Percentiles rank a stretch among this genome's conserved stretches.
Evolutionary conservation across 352 stramenopile species (phyloP).

Genomic region (Globisporangium cystogenes): DNA sequence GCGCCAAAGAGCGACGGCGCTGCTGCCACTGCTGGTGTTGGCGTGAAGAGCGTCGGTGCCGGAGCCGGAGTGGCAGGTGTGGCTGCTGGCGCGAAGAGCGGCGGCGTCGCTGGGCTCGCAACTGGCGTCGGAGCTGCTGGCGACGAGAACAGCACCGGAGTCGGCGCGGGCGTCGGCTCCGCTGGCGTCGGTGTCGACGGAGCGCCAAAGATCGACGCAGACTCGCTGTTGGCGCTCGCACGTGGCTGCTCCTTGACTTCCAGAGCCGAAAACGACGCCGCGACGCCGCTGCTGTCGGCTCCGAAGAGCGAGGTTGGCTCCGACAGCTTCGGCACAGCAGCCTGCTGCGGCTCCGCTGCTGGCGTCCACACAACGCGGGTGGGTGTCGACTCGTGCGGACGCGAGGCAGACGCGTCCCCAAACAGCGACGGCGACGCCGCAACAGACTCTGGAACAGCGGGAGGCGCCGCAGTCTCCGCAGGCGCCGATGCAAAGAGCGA

Average conservation of each 20-base stretch:
- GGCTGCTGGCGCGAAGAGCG: background rate
- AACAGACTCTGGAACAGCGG: background rate
- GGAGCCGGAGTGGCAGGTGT: background rate
- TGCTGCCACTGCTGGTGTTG: background rate
- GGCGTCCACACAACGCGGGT: background rate
- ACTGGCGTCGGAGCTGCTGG: constrained; percentile 13
- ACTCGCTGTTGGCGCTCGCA: background rate
- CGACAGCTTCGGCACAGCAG: background rate
- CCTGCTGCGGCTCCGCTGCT: background rate
- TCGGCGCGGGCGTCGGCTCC: no score
- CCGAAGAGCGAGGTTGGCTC: constrained; percentile 1
- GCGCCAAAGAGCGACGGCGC: constrained; percentile 28
- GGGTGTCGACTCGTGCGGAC: background rate
- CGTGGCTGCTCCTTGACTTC: background rate
- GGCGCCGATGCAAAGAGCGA: background rate
- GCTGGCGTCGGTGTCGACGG: constrained; percentile 6
- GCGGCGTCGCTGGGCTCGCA: background rate
- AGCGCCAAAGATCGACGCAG: constrained; percentile 16
- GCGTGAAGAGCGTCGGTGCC: constrained; percentile 2
- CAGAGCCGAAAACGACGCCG: background rate
- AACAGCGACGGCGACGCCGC: constrained; percentile 9
- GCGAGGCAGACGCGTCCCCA: constrained; percentile 2
- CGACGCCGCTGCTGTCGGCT: background rate
- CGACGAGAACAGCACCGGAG: no score
- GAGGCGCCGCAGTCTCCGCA: background rate